phyloP scores from a whole-genome alignment of 2,329 filamentous ascomycete genomes.

The Huntiella moniliformis region DNA sequence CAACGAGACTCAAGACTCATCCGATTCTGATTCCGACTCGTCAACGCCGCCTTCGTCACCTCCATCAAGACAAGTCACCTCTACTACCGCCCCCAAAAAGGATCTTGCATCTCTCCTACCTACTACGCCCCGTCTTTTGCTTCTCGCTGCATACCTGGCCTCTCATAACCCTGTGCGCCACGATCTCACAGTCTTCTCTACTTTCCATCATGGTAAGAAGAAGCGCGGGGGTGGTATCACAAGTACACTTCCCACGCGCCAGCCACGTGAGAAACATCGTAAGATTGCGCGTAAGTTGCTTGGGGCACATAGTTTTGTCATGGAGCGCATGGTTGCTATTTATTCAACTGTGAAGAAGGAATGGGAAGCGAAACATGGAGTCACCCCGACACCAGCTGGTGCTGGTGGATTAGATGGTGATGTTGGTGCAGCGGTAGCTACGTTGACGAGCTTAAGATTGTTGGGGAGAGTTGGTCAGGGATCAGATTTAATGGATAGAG shows the following conservation, averaged over 20 bases:
- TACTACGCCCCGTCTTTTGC: slow-evolving; percentile 52
- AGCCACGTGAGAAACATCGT: slow-evolving; percentile 33
- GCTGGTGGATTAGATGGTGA: slow-evolving; percentile 30
- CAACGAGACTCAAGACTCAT: not conserved
- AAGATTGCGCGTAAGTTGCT: slow-evolving; percentile 63
- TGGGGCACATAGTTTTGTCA: slow-evolving; percentile 55
- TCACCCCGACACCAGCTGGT: slow-evolving; percentile 11
- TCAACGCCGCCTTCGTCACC: slow-evolving; percentile 1
- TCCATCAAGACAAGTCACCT: not conserved
- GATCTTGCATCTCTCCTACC: slow-evolving; percentile 43
- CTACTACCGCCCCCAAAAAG: slow-evolving; percentile 3
- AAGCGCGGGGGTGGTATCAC: slow-evolving; percentile 31
- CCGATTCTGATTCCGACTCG: not conserved
- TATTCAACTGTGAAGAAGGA: slow-evolving; percentile 46
- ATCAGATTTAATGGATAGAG: slow-evolving; percentile 45
- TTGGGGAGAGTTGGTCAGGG: slow-evolving; percentile 45
- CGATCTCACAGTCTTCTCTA: slow-evolving; percentile 59
- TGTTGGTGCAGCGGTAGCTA: slow-evolving; percentile 48
- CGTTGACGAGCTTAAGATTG: slow-evolving; percentile 50
- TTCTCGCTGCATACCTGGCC: slow-evolving; percentile 62
- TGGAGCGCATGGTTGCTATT: slow-evolving; percentile 64
- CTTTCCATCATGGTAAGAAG: slow-evolving; percentile 36
- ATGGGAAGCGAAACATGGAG: slow-evolving; percentile 23
- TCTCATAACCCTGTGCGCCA: slow-evolving; percentile 62
- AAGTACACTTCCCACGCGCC: slow-evolving; percentile 16